phyloP scores from a whole-genome alignment of 805 yeast species.

The Lipomyces yamadae region DNA sequence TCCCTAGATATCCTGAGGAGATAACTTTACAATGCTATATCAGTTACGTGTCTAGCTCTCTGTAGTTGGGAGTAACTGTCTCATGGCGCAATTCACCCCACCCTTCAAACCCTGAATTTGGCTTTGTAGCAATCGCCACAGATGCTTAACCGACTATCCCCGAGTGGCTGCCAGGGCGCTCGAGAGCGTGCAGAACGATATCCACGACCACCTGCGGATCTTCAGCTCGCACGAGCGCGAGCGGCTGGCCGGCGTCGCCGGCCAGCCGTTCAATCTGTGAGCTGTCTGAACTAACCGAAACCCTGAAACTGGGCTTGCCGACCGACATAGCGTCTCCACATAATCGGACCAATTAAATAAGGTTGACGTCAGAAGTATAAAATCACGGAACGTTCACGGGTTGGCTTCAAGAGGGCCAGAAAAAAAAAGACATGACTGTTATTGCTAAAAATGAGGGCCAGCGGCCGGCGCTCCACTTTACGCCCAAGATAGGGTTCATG shows the following conservation, averaged over 20 bases:
- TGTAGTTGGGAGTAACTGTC: not conserved
- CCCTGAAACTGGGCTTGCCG: conserved; percentile 1
- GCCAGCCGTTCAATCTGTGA: not conserved
- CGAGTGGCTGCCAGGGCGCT: conserved; percentile 1
- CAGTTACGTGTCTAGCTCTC: not conserved
- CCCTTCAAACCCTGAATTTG: not conserved
- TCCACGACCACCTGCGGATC: not conserved
- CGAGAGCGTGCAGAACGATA: conserved; percentile 1
- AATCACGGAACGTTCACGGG: not conserved
- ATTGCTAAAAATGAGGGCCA: conserved; percentile 7
- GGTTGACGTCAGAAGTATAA: not conserved
- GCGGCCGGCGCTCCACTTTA: conserved; percentile 42
- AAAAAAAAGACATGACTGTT: not conserved
- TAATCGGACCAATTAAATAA: not conserved
- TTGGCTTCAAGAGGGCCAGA: not conserved
- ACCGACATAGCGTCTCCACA: not conserved
- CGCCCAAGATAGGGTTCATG: conserved; percentile 50
- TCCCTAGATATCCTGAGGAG: not conserved
- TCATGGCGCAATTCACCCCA: not conserved
- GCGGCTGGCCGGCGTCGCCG: conserved; percentile 1
- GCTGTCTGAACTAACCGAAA: not conserved
- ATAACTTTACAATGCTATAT: not conserved
- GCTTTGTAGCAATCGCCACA: not conserved
- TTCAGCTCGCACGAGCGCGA: conserved; percentile 1
- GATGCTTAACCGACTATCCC: conserved; percentile 1